phyloP scores from a whole-genome alignment of 2,329 filamentous ascomycete genomes.

The Sporothrix inflata region DNA sequence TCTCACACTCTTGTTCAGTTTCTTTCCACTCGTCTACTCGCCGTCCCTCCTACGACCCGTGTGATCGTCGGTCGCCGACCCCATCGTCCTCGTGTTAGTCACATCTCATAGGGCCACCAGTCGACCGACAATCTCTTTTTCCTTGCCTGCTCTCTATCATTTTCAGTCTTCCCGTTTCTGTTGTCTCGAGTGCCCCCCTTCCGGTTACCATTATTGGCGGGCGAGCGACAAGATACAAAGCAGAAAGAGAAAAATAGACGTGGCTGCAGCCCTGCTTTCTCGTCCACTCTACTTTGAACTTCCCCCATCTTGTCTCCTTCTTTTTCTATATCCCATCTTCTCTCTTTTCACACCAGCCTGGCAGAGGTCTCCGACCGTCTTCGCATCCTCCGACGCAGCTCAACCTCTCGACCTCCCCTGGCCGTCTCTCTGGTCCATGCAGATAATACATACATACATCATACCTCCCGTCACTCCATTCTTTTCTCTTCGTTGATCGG shows the following conservation, averaged over 20 bases:
- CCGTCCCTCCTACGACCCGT: neutral
- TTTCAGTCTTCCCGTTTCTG: neutral
- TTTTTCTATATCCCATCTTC: neutral
- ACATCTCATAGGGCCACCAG: neutral
- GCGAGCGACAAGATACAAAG: slow-evolving; percentile 10
- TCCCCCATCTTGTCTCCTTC: neutral
- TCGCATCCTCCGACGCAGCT: neutral
- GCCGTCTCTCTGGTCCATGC: neutral
- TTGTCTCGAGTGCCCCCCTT: neutral
- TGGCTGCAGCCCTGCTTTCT: neutral
- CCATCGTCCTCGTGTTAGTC: slow-evolving; percentile 13
- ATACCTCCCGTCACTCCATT: neutral
- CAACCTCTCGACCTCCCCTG: neutral
- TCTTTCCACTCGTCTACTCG: neutral
- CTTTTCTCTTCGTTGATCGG: neutral
- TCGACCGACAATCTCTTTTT: slow-evolving; percentile 5
- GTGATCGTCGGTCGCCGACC: slow-evolving; percentile 14
- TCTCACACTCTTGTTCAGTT: neutral
- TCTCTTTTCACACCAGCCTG: neutral
- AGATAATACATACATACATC: neutral
- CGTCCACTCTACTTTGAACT: neutral
- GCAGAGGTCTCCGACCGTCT: neutral
- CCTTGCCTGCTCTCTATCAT: neutral
- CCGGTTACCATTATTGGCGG: neutral
- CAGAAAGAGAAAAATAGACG: neutral